Conservation (phyloP, 257 asterid species). For the Paraleonurus japonicus region DNA sequence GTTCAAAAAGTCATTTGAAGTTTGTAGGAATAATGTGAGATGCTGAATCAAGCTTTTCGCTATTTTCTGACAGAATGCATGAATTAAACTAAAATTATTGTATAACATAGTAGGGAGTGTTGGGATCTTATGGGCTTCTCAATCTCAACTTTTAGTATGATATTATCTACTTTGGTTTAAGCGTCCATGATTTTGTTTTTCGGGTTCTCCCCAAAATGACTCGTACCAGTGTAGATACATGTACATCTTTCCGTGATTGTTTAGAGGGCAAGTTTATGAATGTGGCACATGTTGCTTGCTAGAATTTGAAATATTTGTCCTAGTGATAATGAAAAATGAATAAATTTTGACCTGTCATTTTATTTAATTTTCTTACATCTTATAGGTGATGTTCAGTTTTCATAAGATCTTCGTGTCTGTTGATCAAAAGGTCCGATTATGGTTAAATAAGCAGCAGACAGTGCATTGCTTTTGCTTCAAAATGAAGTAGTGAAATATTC, state of each 20-base stretch:
- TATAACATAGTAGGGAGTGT: background rate
- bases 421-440: background rate
- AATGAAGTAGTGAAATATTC: background rate
- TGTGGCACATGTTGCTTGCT: background rate
- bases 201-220: background rate
- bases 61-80: background rate
- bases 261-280: background rate
- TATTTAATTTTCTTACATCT: background rate
- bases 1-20: background rate
- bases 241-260: background rate
- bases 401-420: background rate
- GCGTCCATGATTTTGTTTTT: no score
- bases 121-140: background rate
- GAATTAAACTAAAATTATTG: background rate
- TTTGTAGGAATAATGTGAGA: background rate
- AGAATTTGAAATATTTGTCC: background rate
- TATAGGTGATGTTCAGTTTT: background rate
- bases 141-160: background rate
- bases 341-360: background rate
- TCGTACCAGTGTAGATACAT: background rate
- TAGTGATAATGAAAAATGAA: background rate
- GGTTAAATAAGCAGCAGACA: background rate
- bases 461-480: background rate
- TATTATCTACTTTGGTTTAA: background rate
- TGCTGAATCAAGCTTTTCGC: background rate